A percentile compares a stretch with the other conserved stretches of the same genome.
Evolutionary conservation across 139 green algal genomes (phyloP).

Genomic region (Raphidocelis subcapitata): DNA sequence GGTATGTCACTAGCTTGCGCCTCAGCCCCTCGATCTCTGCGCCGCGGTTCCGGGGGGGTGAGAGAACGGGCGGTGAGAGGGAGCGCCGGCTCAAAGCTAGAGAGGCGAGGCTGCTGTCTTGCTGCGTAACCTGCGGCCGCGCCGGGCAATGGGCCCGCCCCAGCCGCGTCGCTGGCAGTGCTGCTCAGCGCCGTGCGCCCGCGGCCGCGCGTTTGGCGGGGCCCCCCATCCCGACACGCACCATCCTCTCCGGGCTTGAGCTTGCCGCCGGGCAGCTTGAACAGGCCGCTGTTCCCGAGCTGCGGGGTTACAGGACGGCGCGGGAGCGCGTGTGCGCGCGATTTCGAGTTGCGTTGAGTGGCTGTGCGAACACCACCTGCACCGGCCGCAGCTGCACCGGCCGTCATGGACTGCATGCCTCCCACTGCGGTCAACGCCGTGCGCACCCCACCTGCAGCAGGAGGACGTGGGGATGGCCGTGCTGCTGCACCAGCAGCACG

Average conservation of each 20-base stretch:
- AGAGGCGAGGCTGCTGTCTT: too few relatives aligned
- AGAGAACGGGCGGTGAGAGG: not conserved
- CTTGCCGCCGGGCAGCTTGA: slow-evolving; percentile 87
- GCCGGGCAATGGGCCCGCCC: too few relatives aligned
- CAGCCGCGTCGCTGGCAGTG: too few relatives aligned
- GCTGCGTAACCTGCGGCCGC: too few relatives aligned
- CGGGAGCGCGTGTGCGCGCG: too few relatives aligned
- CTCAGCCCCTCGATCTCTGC: slow-evolving; percentile 87
- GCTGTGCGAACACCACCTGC: too few relatives aligned
- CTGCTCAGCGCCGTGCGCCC: too few relatives aligned
- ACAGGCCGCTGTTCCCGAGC: slow-evolving; percentile 56
- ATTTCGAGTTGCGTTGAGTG: too few relatives aligned
- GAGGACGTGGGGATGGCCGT: slow-evolving; percentile 93
- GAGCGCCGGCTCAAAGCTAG: too few relatives aligned
- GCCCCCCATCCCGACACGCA: slow-evolving; percentile 29
- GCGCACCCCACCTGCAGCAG: slow-evolving; percentile 91
- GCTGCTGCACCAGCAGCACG: slow-evolving; percentile 87
- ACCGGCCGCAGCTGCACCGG: too few relatives aligned
- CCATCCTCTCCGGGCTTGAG: slow-evolving; percentile 90
- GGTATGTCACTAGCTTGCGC: slow-evolving; percentile 79
- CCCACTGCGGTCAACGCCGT: too few relatives aligned
- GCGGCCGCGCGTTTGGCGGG: too few relatives aligned
- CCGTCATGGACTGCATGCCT: not conserved
- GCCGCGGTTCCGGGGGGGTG: not conserved
- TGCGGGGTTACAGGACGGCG: not conserved